phyloP scores from a whole-genome alignment of 139 green algal species.

The Tetratostichococcus sp. region DNA sequence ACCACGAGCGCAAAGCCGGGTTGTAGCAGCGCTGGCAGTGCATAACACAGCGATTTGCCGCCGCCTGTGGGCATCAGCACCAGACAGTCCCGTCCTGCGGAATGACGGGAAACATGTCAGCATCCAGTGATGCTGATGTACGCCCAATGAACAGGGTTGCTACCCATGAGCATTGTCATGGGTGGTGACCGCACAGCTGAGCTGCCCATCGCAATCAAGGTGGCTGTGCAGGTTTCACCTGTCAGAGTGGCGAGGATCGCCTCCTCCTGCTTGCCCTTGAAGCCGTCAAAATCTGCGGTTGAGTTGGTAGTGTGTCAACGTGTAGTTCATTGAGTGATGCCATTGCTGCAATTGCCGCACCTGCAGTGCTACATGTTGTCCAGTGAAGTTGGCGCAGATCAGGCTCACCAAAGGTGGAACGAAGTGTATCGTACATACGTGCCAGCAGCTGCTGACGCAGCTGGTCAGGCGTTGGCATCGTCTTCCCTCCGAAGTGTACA shows the following conservation, averaged over 20 bases:
- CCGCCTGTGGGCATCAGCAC: constrained; percentile 43
- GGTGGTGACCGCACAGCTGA: constrained; percentile 17
- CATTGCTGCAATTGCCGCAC: not conserved
- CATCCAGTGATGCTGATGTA: not conserved
- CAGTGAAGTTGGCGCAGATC: not conserved
- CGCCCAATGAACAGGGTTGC: not conserved
- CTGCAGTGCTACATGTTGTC: not conserved
- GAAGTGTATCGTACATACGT: not conserved
- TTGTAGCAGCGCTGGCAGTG: constrained; percentile 13
- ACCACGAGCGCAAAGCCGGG: constrained; percentile 19
- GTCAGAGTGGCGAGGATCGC: constrained; percentile 8
- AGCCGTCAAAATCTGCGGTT: constrained; percentile 6
- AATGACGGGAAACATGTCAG: not conserved
- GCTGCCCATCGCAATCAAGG: constrained; percentile 20
- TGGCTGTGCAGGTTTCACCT: constrained; percentile 32
- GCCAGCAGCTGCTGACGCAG: not conserved
- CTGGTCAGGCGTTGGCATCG: not conserved
- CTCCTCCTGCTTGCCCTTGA: constrained; percentile 14
- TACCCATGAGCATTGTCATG: not conserved
- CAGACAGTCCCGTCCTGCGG: constrained; percentile 26
- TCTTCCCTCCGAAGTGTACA: too few relatives aligned
- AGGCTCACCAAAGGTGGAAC: not conserved
- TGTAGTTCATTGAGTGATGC: not conserved
- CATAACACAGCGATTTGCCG: constrained; percentile 33
- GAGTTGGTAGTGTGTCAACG: too few relatives aligned